Evolutionary conservation across 2,329 filamentous ascomycete species (phyloP).

Genomic region (Aspergillus intermedius): DNA sequence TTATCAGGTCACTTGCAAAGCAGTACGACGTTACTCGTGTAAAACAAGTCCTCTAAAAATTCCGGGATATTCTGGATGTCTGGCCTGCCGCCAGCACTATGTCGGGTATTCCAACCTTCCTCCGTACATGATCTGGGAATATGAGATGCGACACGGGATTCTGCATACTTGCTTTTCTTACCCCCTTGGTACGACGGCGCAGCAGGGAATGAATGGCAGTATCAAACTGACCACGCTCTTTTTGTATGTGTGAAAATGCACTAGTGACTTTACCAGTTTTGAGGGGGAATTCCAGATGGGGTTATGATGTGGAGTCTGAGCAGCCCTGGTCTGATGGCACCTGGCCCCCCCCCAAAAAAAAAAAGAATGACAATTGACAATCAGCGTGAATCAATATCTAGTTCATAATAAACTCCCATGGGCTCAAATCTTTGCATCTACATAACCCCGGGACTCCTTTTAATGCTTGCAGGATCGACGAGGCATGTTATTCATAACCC

Average conservation of each 20-base stretch:
- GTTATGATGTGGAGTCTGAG: slow-evolving; percentile 5
- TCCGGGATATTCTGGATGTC: slow-evolving; percentile 18
- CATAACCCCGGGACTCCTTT: slow-evolving; percentile 15
- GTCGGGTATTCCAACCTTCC: slow-evolving; percentile 9
- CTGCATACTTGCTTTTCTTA: slow-evolving; percentile 19
- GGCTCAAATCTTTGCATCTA: slow-evolving; percentile 28
- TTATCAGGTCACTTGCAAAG: slow-evolving; percentile 22
- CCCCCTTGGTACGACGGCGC: slow-evolving; percentile 23
- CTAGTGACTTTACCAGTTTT: slow-evolving; percentile 3
- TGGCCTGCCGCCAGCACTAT: slow-evolving; percentile 14
- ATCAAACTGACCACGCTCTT: slow-evolving; percentile 13
- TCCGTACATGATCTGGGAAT: slow-evolving; percentile 11
- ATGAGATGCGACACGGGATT: slow-evolving; percentile 23
- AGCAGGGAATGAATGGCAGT: slow-evolving; percentile 12
- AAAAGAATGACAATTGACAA: slow-evolving; percentile 1
- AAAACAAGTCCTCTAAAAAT: slow-evolving; percentile 28
- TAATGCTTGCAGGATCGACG: slow-evolving; percentile 10
- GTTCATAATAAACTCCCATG: slow-evolving; percentile 20
- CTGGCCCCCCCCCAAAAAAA: slow-evolving; percentile 1
- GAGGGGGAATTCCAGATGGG: slow-evolving; percentile 7
- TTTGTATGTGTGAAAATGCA: slow-evolving; percentile 4
- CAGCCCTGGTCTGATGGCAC: slow-evolving; percentile 1
- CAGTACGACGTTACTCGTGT: slow-evolving; percentile 35
- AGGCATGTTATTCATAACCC: slow-evolving; percentile 14
- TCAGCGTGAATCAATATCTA: slow-evolving; percentile 10